Conservation (phyloP, 2,329 filamentous ascomycete genomes). For the Pyricularia sp. region DNA sequence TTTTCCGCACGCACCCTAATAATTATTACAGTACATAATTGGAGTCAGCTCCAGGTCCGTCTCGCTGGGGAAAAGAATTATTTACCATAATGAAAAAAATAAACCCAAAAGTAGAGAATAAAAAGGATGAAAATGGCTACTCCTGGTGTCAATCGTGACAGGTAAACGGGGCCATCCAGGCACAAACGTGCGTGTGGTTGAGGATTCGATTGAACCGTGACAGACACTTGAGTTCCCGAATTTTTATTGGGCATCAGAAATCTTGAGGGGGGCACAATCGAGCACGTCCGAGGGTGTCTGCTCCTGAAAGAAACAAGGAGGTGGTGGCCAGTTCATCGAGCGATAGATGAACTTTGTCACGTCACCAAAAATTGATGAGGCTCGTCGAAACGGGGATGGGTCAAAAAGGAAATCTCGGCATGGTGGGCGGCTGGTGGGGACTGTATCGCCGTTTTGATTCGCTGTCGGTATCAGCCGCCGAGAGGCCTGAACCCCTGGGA, state of each 20-base stretch:
- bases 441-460: not conserved
- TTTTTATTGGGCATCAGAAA: not conserved
- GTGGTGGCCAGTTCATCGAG: slow-evolving; percentile 3
- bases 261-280: not conserved
- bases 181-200: not conserved
- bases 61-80: too few relatives aligned
- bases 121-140: not conserved
- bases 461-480: not conserved
- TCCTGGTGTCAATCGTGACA: not conserved
- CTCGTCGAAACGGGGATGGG: slow-evolving; percentile 4
- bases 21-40: not conserved
- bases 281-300: not conserved
- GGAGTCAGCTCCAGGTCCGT: not conserved
- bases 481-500: not conserved
- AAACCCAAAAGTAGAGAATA: not conserved
- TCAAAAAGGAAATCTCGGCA: not conserved
- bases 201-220: not conserved
- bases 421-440: not conserved
- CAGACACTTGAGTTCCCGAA: not conserved
- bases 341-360: not conserved
- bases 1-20: not conserved
- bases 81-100: not conserved
- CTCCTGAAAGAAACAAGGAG: not conserved
- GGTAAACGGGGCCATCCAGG: not conserved
- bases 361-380: not conserved